These are phyloP conservation scores for Microglena sp. DNA, from an alignment of 139 green algal species.

Conservation along the genomic window DNA sequence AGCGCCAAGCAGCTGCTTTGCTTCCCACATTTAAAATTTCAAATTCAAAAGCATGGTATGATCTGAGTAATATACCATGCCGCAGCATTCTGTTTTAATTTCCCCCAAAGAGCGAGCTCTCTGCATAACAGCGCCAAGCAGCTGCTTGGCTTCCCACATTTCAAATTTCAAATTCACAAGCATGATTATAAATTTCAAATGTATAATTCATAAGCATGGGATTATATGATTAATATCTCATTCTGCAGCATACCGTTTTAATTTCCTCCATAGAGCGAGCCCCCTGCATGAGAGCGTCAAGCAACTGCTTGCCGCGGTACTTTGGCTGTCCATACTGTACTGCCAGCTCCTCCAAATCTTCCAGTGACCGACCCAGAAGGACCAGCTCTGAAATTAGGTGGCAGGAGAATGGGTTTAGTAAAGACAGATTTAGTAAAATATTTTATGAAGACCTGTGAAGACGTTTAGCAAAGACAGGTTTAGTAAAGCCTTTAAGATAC, in stretches of 20 bases:
- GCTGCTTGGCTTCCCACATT: slow-evolving; percentile 67
- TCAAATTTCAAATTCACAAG: too few species aligned
- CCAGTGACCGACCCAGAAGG: slow-evolving; percentile 37
- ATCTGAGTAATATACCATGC: too few species aligned
- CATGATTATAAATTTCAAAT: too few species aligned
- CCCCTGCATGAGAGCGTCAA: slow-evolving; percentile 51
- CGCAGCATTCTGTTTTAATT: too few species aligned
- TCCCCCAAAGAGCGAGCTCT: slow-evolving; percentile 22
- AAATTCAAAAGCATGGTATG: too few species aligned
- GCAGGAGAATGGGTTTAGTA: not conserved
- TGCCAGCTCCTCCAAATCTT: slow-evolving; percentile 45
- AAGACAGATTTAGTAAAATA: not conserved
- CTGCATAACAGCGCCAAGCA: slow-evolving; percentile 51
- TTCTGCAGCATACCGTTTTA: too few species aligned
- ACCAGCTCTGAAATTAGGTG: slow-evolving; percentile 26
- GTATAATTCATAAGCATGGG: too few species aligned
- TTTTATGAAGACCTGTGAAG: not conserved
- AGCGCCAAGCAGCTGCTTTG: slow-evolving; percentile 58
- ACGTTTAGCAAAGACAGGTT: not conserved
- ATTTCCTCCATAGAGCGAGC: slow-evolving; percentile 13
- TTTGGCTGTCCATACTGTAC: slow-evolving; percentile 30
- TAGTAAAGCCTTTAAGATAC: not conserved
- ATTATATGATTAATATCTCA: too few species aligned
- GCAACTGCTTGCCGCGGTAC: slow-evolving; percentile 64
- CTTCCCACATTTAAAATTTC: too few species aligned